Percentiles rank a stretch among this genome's conserved stretches.
Conservation (phyloP, 495 filamentous ascomycete genomes). For the Talaromyces proteolyticus region DNA sequence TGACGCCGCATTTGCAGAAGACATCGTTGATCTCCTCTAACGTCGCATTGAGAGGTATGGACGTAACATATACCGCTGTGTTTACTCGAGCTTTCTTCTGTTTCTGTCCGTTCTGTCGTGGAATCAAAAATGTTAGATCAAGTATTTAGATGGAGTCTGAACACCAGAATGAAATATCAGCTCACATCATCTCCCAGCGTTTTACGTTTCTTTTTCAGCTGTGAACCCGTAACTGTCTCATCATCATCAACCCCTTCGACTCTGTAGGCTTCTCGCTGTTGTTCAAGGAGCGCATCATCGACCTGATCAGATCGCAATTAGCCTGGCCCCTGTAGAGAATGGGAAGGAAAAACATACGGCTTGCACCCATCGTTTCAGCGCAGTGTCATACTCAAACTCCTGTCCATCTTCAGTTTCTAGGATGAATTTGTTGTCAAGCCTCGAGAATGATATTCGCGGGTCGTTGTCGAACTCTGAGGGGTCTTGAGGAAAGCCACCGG, state of each 20-base stretch:
- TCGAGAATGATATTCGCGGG: slow-evolving; percentile 80
- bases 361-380: slow-evolving; percentile 72
- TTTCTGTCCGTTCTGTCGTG: slow-evolving; percentile 41
- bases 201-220: slow-evolving; percentile 69
- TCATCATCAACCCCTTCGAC: slow-evolving; percentile 61
- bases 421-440: slow-evolving; percentile 71
- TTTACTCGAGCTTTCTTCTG: slow-evolving; percentile 66
- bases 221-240: slow-evolving; percentile 43
- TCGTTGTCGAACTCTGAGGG: slow-evolving; percentile 74
- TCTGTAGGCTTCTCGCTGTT: slow-evolving; percentile 73
- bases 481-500: slow-evolving; percentile 57
- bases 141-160: background rate
- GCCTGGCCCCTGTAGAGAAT: slow-evolving; percentile 2
- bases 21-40: slow-evolving; percentile 73
- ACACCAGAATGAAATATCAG: slow-evolving; percentile 8
- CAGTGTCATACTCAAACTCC: slow-evolving; percentile 77
- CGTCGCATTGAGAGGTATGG: slow-evolving; percentile 70
- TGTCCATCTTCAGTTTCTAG: slow-evolving; percentile 79
- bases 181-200: slow-evolving; percentile 57
- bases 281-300: slow-evolving; percentile 72
- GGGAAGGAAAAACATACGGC: slow-evolving; percentile 42
- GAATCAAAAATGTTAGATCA: slow-evolving; percentile 5
- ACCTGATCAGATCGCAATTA: slow-evolving; percentile 36
- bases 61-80: slow-evolving; percentile 85
- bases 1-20: slow-evolving; percentile 87